phyloP scores from a whole-genome alignment of 208 protist genomes.

The Acanthamoeba culbertsoni region DNA sequence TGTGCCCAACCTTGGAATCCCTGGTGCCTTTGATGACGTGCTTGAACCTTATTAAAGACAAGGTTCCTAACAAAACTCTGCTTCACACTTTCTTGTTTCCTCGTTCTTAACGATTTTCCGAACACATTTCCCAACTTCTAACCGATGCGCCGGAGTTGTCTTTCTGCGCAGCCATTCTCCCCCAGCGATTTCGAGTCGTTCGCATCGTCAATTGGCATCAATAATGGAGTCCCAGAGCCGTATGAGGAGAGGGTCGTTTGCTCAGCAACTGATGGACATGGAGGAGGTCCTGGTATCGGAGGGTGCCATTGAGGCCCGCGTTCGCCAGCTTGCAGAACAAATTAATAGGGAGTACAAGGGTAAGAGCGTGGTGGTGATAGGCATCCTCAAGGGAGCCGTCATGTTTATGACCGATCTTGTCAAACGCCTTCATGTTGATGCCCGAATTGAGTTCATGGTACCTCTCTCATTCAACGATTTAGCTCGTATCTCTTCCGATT shows the following conservation, averaged over 20 bases:
- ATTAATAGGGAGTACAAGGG: slow-evolving; percentile 50
- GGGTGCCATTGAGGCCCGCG: slow-evolving; percentile 41
- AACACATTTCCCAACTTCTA: too few relatives aligned
- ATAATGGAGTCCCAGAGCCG: neutral
- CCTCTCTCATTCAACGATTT: neutral
- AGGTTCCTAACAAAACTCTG: too few relatives aligned
- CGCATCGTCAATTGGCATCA: neutral
- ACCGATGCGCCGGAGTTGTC: too few relatives aligned
- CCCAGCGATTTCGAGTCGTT: too few relatives aligned
- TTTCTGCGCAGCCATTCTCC: too few relatives aligned
- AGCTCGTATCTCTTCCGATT: neutral
- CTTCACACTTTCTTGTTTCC: too few relatives aligned
- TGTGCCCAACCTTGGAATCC: too few relatives aligned
- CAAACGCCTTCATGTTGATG: slow-evolving; percentile 9
- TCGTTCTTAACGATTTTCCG: too few relatives aligned
- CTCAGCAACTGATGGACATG: slow-evolving; percentile 42
- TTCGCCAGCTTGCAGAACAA: slow-evolving; percentile 39
- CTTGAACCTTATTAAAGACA: too few relatives aligned
- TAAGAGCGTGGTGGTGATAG: slow-evolving; percentile 21
- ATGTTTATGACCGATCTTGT: slow-evolving; percentile 50
- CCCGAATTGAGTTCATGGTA: slow-evolving; percentile 35
- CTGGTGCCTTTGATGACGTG: too few relatives aligned
- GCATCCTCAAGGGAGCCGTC: slow-evolving; percentile 51
- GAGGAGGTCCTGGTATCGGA: slow-evolving; percentile 40
- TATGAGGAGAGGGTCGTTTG: neutral